A percentile compares a stretch with the other conserved stretches of the same genome.
Conservation (phyloP, 1,284 basidiomycete genomes). For the Leccinum solheimii region DNA sequence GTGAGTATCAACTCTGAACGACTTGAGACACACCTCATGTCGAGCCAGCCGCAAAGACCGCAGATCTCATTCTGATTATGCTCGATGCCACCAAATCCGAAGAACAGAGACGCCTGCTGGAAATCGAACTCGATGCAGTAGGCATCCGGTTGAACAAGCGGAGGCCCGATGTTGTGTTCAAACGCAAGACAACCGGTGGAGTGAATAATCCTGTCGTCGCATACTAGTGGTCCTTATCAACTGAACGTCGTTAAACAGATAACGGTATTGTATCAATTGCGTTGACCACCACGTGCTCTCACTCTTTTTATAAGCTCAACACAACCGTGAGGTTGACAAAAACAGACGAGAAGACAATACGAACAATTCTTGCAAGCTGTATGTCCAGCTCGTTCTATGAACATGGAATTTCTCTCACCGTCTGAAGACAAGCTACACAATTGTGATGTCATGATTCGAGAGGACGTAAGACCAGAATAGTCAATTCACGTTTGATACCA, state of each 20-base stretch:
- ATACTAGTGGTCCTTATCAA: background rate
- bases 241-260: slow-evolving; percentile 20
- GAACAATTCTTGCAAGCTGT: slow-evolving; percentile 88
- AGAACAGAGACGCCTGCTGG: slow-evolving; percentile 86
- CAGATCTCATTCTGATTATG: slow-evolving; percentile 94
- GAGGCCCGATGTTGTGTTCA: slow-evolving; percentile 86
- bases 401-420: slow-evolving; percentile 6
- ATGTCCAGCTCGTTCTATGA: slow-evolving; percentile 30
- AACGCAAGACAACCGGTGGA: slow-evolving; percentile 87
- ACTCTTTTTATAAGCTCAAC: slow-evolving; percentile 61
- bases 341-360: slow-evolving; percentile 93
- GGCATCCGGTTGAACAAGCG: slow-evolving; percentile 92
- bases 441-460: slow-evolving; percentile 95
- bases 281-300: background rate
- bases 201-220: slow-evolving; percentile 47
- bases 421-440: slow-evolving; percentile 80
- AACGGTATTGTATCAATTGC: slow-evolving; percentile 24
- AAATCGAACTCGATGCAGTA: slow-evolving; percentile 93
- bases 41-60: slow-evolving; percentile 83
- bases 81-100: slow-evolving; percentile 96
- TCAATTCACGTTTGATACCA: background rate
- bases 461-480: slow-evolving; percentile 69
- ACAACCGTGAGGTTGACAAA: slow-evolving; percentile 91
- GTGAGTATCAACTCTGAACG: slow-evolving; percentile 38
- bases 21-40: slow-evolving; percentile 4